These are phyloP conservation scores for Aspergillus sergii DNA, from an alignment of 2,329 filamentous ascomycete genomes.

Conservation along the genomic window DNA sequence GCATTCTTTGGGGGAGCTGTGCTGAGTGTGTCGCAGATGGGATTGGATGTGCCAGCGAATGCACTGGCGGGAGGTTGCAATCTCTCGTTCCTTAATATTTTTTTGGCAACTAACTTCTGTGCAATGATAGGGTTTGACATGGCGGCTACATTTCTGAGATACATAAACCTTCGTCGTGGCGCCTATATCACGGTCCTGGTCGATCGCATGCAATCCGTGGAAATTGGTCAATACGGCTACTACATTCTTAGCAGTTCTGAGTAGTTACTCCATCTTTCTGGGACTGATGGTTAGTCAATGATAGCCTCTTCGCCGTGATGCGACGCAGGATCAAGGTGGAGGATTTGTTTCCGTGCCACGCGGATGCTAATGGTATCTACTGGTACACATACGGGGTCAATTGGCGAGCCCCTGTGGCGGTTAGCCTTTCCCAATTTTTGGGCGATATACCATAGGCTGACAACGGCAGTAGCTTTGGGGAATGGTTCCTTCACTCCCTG, in stretches of 20 bases:
- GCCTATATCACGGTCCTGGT: slow-evolving; percentile 50
- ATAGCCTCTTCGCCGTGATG: slow-evolving; percentile 48
- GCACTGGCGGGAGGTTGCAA: slow-evolving; percentile 17
- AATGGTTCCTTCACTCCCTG: slow-evolving; percentile 1
- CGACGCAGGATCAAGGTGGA: slow-evolving; percentile 43
- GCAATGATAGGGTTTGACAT: slow-evolving; percentile 55
- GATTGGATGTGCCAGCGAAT: slow-evolving; percentile 29
- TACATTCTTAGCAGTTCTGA: slow-evolving; percentile 25
- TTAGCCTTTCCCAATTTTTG: neutral
- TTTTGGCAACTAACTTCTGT: neutral
- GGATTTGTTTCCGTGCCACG: slow-evolving; percentile 43
- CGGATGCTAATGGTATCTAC: slow-evolving; percentile 26
- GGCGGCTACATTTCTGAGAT: slow-evolving; percentile 54
- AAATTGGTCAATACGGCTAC: slow-evolving; percentile 27
- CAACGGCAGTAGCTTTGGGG: slow-evolving; percentile 1
- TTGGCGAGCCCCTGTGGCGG: slow-evolving; percentile 25
- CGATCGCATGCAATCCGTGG: slow-evolving; percentile 28
- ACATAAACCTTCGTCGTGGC: slow-evolving; percentile 60
- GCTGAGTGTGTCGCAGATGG: slow-evolving; percentile 29
- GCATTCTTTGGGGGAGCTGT: slow-evolving; percentile 27
- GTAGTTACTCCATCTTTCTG: slow-evolving; percentile 48
- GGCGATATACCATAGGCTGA: neutral
- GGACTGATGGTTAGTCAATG: slow-evolving; percentile 49
- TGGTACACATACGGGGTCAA: slow-evolving; percentile 29
- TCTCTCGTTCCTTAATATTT: neutral